These are phyloP conservation scores for Dendrobium officinale DNA, from an alignment of 106 monocot genomes.

Conservation along the genomic window DNA sequence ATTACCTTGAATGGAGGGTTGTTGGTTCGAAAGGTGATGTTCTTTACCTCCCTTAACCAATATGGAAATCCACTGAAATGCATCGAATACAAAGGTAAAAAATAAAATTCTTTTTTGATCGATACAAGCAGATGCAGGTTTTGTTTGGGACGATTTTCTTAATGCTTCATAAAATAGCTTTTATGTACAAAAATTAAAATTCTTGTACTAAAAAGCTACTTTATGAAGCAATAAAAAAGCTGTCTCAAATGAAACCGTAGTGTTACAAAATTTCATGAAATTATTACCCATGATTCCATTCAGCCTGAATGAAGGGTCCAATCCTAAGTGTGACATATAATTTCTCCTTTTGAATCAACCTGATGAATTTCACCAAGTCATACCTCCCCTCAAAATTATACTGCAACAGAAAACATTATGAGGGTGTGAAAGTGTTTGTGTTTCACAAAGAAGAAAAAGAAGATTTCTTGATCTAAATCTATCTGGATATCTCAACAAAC, in stretches of 20 bases:
- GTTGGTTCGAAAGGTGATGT: slow-evolving; percentile 69
- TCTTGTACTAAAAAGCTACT: too few relatives aligned
- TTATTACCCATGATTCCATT: slow-evolving; percentile 72
- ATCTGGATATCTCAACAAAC: too few relatives aligned
- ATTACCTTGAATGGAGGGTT: slow-evolving; percentile 82
- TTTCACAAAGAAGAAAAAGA: too few relatives aligned
- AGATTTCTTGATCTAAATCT: too few relatives aligned
- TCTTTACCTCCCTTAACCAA: slow-evolving; percentile 66
- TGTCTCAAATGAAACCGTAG: too few relatives aligned
- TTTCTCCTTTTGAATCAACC: slow-evolving; percentile 40
- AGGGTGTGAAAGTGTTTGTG: too few relatives aligned
- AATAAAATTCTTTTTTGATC: background rate
- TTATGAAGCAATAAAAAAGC: too few relatives aligned
- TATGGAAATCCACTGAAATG: slow-evolving; percentile 70
- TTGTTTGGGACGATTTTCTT: too few relatives aligned
- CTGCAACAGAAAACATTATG: slow-evolving; percentile 24
- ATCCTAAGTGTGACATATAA: slow-evolving; percentile 61
- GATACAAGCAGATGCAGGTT: background rate
- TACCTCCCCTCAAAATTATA: slow-evolving; percentile 68
- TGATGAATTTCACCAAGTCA: slow-evolving; percentile 78
- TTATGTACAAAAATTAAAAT: too few relatives aligned
- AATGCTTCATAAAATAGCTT: too few relatives aligned
- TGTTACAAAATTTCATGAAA: background rate
- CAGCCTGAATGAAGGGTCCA: slow-evolving; percentile 84
- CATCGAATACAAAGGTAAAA: background rate